phyloP scores from a whole-genome alignment of 2,329 filamentous ascomycete species.

The Tolypocladium nubicola region DNA sequence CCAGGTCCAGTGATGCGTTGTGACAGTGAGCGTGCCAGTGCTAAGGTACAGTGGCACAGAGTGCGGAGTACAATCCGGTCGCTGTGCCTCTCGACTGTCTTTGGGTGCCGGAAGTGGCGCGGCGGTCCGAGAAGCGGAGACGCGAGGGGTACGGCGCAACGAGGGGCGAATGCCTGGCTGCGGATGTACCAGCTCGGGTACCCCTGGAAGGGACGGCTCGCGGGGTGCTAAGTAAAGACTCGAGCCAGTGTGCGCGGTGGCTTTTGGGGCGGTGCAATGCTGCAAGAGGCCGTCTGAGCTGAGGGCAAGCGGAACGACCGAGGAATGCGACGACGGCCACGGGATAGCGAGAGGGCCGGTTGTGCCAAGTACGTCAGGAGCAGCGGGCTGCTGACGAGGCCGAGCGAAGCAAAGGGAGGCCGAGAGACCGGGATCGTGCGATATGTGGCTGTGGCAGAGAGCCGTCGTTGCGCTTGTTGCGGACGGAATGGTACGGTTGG shows the following conservation, averaged over 20 bases:
- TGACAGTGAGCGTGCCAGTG: not conserved
- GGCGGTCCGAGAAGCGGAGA: constrained; percentile 7
- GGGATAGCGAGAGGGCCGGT: not conserved
- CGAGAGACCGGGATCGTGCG: not conserved
- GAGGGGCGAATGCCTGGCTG: not conserved
- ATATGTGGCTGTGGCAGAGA: not conserved
- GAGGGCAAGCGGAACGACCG: not conserved
- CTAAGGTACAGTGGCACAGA: not conserved
- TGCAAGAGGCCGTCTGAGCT: not conserved
- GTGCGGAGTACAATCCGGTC: not conserved
- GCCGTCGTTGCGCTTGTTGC: not conserved
- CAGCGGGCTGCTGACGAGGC: not conserved
- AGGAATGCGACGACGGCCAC: not conserved
- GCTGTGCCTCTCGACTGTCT: not conserved
- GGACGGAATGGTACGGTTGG: not conserved
- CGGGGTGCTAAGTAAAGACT: not conserved
- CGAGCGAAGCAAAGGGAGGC: not conserved
- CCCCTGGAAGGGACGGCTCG: not conserved
- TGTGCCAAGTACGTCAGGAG: not conserved
- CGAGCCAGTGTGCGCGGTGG: not conserved
- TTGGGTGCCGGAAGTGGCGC: constrained; percentile 7
- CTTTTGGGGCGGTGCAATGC: not conserved
- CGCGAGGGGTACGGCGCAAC: constrained; percentile 1
- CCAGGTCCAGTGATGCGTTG: not conserved
- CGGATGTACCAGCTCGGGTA: not conserved